Base-by-base conservation (phyloP, 352 stramenopile genomes). In the Globisporangium abappressorium region DNA sequence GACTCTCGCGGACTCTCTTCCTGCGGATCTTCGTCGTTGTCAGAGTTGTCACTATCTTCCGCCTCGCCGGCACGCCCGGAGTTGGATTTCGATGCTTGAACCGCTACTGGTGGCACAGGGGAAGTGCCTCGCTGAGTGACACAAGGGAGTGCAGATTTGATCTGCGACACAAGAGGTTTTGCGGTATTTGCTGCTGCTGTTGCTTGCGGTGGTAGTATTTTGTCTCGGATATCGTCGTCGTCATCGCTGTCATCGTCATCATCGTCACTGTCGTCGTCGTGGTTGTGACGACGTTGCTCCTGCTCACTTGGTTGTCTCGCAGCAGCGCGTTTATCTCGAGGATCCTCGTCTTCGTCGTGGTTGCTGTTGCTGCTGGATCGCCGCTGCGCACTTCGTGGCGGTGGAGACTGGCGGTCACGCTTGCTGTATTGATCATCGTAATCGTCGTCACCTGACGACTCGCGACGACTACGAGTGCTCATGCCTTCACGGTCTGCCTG, bases 101-200 rank as follows among this genome's bases (percentile, higher is more conserved):
- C 14, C 0, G 54, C 7, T 4, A 74, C 77, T 7, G 70, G 63
- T 15, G 70, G 57, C 1, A 64, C 56, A 4, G 71, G 30, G 8
- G 64, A 65, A 0, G 47, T 33, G 11, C 69, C 66, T 54, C 3
- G 57, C 55, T 24, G 43, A 1, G 65, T n/a, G 60, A 49, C 18
- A 33, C 47, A 36, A 47, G 74, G 70, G 36, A 76, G 81, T 0
- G 78, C 60, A 0, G 78, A 77, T 53, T 90, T 91, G 72, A 89
- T 90, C 61, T 85, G 80, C 26, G 83, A 79, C 7, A 91, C 80
- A 22, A 90, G 70, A 4, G 89, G 70, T 22, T 70, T 74, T n/a
- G 67, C 65, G 7, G 26, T 14, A 20, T 68, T 80, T 9, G 6
- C 54, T 36, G 54, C 24, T 14, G 12, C 28, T 18, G 46, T 58